These are phyloP conservation scores for Phaffia tasmanica DNA, from an alignment of 768 basidiomycete species.

Conservation along the genomic window DNA sequence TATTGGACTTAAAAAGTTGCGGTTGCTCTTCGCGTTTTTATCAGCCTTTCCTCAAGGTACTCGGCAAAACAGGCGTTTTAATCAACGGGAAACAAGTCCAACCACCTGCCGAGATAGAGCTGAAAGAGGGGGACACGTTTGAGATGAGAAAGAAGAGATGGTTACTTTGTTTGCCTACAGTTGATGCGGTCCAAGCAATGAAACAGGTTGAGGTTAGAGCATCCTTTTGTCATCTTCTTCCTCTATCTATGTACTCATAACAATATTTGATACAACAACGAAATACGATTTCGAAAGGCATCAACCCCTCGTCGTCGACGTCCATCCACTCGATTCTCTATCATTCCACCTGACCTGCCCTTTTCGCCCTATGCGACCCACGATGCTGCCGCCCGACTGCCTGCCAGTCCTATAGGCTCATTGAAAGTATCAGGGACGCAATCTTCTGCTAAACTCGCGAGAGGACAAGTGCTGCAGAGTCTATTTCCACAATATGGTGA, in stretches of 20 bases:
- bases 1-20: not conserved
- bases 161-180: conserved; percentile 9
- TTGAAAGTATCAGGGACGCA: not conserved
- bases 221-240: not conserved
- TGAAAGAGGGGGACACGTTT: conserved; percentile 19
- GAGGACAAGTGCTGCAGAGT: not conserved
- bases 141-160: conserved; percentile 26
- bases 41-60: conserved; percentile 20
- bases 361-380: conserved; percentile 9
- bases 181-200: not conserved
- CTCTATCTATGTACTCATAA: not conserved
- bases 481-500: too few species aligned
- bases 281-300: not conserved
- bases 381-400: not conserved
- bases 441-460: not conserved
- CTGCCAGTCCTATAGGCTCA: not conserved
- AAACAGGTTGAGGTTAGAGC: conserved; percentile 5
- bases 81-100: conserved; percentile 14
- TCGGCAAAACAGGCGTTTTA: conserved; percentile 17
- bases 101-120: conserved; percentile 2
- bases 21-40: too few species aligned
- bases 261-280: not conserved
- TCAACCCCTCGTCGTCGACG: conserved; percentile 18
- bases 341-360: conserved; percentile 19
- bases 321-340: conserved; percentile 21